Evolutionary conservation across 805 yeast species (phyloP).

Genomic region (Jamesozyma spencerorum): DNA sequence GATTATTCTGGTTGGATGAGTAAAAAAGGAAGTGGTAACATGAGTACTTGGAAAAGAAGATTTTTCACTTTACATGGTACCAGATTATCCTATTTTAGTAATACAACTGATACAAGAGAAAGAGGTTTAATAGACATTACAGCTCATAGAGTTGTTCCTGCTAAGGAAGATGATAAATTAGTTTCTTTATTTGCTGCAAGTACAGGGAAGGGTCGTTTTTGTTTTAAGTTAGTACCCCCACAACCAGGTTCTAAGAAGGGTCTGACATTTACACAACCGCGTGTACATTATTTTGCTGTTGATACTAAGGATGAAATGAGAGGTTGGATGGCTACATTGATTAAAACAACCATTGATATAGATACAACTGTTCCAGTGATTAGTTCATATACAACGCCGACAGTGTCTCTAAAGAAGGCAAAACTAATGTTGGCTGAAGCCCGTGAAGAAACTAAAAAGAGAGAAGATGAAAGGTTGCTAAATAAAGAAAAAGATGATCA

Average conservation of each 20-base stretch:
- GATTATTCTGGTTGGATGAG: constrained; percentile 92
- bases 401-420: constrained; percentile 78
- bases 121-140: constrained; percentile 93
- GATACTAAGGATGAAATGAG: constrained; percentile 88
- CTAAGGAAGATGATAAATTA: constrained; percentile 73
- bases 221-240: constrained; percentile 91
- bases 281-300: constrained; percentile 92
- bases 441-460: constrained; percentile 57
- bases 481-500: constrained; percentile 24
- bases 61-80: constrained; percentile 85
- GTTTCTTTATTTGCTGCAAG: constrained; percentile 85
- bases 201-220: constrained; percentile 86
- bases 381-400: constrained; percentile 91
- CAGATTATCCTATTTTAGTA: constrained; percentile 76
- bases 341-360: constrained; percentile 92
- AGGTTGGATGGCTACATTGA: constrained; percentile 87
- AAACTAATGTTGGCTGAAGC: constrained; percentile 79
- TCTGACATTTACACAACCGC: constrained; percentile 90
- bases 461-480: constrained; percentile 35
- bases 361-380: constrained; percentile 89
- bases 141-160: constrained; percentile 83
- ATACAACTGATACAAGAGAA: constrained; percentile 71
- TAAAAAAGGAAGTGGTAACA: constrained; percentile 74
- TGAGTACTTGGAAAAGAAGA: constrained; percentile 88
- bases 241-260: constrained; percentile 96